Base-by-base conservation (phyloP, 306 rosid species). In the Trichosanthes cucumerina region DNA sequence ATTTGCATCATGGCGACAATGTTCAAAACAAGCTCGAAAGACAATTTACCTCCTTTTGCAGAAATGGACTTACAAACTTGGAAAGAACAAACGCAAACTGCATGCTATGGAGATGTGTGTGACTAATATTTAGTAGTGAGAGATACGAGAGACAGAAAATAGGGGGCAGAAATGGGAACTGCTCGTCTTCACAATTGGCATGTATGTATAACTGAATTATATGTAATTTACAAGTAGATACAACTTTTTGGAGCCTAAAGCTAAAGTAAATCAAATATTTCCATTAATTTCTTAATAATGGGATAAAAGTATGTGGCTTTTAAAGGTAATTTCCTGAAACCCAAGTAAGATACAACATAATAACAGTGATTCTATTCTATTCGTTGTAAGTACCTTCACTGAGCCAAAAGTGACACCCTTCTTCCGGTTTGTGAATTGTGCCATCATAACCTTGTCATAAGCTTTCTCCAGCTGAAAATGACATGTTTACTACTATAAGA, bases 381-480 rank as follows among this genome's bases (percentile, higher is more conserved):
- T 8, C 36, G 19, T 59, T 58, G 11, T 23, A 7, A 3, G 78
- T 88, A 91, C 99, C 99, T 95, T 84, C 82, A 92, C 83, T 74
- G 91, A 82, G 71, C 97, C 99, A 91, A 87, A 89, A 46, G 93
- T 90, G 80, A 95, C 87, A 31, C 99, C 99, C 82, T 91, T 95
- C 85, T 95, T 95, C 87, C 99, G 90, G 86, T 88, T 91, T 38
- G 84, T 82, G 81, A 95, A 84, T 78, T 95, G 99, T 76, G 97
- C 85, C 99, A 95, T 95, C 99, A 95, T 95, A 82, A 95, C 80
- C 82, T 87, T 88, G 89, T 95, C 99, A 79, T 95, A 95, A 59
- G 97, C 97, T 83, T 83, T 92, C 73, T 92, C 99, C 80, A 95
- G 87, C 99, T 95, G 89, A 66, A 71, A 19, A 75, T 76, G 64